These are phyloP conservation scores for Inonotus hispidus DNA, from an alignment of 1,284 basidiomycete genomes.

Conservation along the genomic window DNA sequence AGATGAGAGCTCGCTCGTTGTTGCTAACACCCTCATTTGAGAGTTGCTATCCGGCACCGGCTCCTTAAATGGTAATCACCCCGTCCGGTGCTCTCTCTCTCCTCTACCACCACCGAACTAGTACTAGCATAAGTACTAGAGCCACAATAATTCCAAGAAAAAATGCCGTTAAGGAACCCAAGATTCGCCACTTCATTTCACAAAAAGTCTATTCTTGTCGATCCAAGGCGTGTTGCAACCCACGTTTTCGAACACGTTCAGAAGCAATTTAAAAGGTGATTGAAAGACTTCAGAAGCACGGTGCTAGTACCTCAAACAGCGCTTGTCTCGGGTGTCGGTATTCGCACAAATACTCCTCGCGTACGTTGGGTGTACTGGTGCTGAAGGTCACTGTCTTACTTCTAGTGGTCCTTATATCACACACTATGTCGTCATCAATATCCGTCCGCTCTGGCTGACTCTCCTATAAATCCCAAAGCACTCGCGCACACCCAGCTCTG, in stretches of 20 bases:
- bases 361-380: neutral
- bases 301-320: neutral
- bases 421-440: neutral
- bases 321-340: neutral
- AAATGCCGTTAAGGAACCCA: neutral
- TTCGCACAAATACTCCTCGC: neutral
- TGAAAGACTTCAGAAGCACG: neutral
- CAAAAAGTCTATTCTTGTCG: neutral
- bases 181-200: neutral
- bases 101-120: neutral
- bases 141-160: neutral
- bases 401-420: neutral
- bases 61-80: neutral
- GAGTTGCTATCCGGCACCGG: neutral
- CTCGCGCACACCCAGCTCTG: neutral
- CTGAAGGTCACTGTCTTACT: neutral
- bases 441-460: neutral
- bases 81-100: neutral
- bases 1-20: neutral
- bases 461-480: neutral
- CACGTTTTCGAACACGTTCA: neutral
- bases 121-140: neutral
- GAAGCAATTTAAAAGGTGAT: neutral
- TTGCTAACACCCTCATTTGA: neutral
- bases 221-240: constrained; percentile 2